Conservation (phyloP, 192 early-diverging fungal genomes). For the Rhizoclosmatium sp. region DNA sequence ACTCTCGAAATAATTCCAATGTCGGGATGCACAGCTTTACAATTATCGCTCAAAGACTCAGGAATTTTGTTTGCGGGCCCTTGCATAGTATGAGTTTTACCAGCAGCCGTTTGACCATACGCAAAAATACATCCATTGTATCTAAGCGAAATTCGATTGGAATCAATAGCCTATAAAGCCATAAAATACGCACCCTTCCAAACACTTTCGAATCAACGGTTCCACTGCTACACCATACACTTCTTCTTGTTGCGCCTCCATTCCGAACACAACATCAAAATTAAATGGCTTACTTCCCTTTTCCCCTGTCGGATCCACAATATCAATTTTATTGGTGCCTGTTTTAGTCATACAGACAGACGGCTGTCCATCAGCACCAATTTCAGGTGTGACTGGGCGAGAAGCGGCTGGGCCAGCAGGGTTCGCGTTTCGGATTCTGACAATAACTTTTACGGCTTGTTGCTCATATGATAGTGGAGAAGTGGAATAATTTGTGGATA, state of each 20-base stretch:
- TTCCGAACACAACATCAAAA: slow-evolving; percentile 52
- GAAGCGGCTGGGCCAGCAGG: not conserved
- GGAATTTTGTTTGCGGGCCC: slow-evolving; percentile 29
- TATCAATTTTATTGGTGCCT: slow-evolving; percentile 19
- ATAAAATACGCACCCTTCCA: slow-evolving; percentile 35
- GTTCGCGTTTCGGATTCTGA: slow-evolving; percentile 3
- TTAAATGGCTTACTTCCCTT: slow-evolving; percentile 39
- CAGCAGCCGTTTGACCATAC: slow-evolving; percentile 58
- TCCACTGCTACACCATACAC: slow-evolving; percentile 48
- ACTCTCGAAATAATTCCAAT: slow-evolving; percentile 42
- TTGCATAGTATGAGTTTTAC: slow-evolving; percentile 59
- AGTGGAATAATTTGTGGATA: not conserved
- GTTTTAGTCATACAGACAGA: not conserved
- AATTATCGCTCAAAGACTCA: slow-evolving; percentile 36
- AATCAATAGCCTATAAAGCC: too few relatives aligned
- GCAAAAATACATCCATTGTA: slow-evolving; percentile 58
- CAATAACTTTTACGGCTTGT: not conserved
- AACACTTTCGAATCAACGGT: slow-evolving; percentile 47
- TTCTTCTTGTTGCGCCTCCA: slow-evolving; percentile 43
- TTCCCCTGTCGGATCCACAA: slow-evolving; percentile 18
- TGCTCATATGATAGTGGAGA: slow-evolving; percentile 2
- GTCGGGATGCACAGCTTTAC: slow-evolving; percentile 23
- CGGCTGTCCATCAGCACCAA: not conserved
- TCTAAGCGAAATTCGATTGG: too few relatives aligned
- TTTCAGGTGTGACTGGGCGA: not conserved